Conservation (phyloP, 352 stramenopile genomes). For the Pythium guiyangense region DNA sequence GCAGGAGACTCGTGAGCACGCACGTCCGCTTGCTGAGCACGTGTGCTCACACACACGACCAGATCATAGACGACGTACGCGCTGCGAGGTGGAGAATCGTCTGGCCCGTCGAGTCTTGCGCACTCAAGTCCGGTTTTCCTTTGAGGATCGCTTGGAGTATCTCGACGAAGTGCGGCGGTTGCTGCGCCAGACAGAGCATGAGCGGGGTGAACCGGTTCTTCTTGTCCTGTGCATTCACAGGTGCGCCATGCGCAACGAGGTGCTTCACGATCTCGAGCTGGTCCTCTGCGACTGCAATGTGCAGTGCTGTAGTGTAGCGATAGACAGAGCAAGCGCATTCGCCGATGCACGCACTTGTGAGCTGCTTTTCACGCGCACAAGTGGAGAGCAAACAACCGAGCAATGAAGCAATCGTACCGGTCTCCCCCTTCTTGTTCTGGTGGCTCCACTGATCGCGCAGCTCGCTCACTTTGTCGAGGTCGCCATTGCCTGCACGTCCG, state of each 20-base stretch:
- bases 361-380: too few relatives aligned
- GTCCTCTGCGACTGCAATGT: slow-evolving; percentile 68
- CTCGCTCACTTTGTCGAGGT: slow-evolving; percentile 70
- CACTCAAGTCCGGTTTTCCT: slow-evolving; percentile 57
- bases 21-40: neutral
- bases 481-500: slow-evolving; percentile 40
- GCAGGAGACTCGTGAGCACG: neutral
- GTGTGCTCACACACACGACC: neutral
- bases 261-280: slow-evolving; percentile 69
- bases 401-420: slow-evolving; percentile 25
- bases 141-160: slow-evolving; percentile 66
- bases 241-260: slow-evolving; percentile 59
- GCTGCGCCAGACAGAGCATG: slow-evolving; percentile 72
- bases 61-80: slow-evolving; percentile 24
- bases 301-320: slow-evolving; percentile 35
- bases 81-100: slow-evolving; percentile 60
- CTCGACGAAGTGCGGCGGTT: slow-evolving; percentile 57
- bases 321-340: neutral
- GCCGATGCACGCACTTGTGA: neutral
- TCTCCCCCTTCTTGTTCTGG: slow-evolving; percentile 85
- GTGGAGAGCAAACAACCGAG: neutral
- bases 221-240: slow-evolving; percentile 71
- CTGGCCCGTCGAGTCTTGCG: slow-evolving; percentile 59
- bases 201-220: slow-evolving; percentile 72
- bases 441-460: slow-evolving; percentile 59